Evolutionary conservation across 2,329 filamentous ascomycete genomes (phyloP).

Genomic region (Cytospora piceae): DNA sequence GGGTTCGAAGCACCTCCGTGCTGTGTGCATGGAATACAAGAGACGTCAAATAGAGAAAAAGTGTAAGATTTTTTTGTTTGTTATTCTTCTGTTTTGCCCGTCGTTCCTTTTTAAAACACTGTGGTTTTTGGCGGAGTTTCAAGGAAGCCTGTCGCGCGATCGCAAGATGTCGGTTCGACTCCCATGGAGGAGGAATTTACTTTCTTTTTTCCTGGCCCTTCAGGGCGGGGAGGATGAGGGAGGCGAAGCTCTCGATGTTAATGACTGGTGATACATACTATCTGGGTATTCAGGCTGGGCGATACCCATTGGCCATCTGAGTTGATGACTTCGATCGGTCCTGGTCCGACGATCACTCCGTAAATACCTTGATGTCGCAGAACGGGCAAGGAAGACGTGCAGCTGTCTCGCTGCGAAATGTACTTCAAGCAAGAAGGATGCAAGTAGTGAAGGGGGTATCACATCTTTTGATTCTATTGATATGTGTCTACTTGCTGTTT

Average conservation of each 20-base stretch:
- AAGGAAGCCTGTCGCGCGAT: neutral
- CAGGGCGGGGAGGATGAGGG: no score
- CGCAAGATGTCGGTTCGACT: neutral
- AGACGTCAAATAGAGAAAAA: constrained; percentile 22
- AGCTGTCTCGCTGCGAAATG: neutral
- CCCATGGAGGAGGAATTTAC: no score
- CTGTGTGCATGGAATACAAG: constrained; percentile 1
- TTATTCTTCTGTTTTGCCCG: neutral
- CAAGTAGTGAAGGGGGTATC: constrained; percentile 9
- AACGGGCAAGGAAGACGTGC: neutral
- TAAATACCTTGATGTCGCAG: neutral
- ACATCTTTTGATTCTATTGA: constrained; percentile 42
- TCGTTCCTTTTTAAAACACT: no score
- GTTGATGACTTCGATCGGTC: no score
- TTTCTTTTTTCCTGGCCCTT: no score
- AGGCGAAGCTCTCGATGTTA: no score
- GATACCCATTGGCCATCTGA: no score
- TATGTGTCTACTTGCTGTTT: constrained; percentile 52
- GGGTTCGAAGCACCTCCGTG: constrained; percentile 13
- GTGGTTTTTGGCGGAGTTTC: no score
- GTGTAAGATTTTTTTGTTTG: constrained; percentile 9
- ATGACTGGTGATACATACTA: no score
- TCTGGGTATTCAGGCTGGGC: no score
- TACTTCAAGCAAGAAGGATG: neutral
- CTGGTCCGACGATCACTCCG: neutral